Conservation (phyloP, 495 filamentous ascomycete species). For the Penicillium salamii region DNA sequence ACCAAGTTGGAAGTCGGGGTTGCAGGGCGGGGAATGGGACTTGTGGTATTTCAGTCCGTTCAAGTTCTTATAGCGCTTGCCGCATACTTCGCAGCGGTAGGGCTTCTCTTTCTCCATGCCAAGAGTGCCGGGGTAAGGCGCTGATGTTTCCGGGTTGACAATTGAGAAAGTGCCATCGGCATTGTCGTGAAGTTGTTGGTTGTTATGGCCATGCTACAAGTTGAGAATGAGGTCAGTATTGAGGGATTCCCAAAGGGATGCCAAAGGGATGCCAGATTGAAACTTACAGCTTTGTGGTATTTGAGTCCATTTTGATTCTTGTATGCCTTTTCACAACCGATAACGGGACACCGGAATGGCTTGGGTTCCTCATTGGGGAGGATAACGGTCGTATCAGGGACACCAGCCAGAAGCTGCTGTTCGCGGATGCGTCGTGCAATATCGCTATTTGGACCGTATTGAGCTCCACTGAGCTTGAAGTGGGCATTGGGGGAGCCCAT, state of each 20-base stretch:
- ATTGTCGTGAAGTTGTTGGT: constrained; percentile 93
- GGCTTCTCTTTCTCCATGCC: constrained; percentile 99
- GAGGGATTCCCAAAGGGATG: too few species aligned
- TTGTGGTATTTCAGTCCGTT: constrained; percentile 96
- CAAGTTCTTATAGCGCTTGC: constrained; percentile 98
- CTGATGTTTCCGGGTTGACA: constrained; percentile 91
- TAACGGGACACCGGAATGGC: constrained; percentile 95
- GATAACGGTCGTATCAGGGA: constrained; percentile 50
- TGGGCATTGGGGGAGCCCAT: constrained; percentile 65
- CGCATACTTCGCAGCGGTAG: constrained; percentile 92
- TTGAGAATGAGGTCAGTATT: background rate
- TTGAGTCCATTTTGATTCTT: constrained; percentile 99
- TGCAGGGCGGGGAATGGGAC: constrained; percentile 75
- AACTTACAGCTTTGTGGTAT: constrained; percentile 69
- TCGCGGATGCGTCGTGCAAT: constrained; percentile 66
- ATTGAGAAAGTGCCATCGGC: constrained; percentile 96
- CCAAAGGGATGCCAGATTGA: too few species aligned
- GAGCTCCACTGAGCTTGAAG: constrained; percentile 67
- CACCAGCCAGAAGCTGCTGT: constrained; percentile 70
- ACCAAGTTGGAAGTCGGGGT: constrained; percentile 47
- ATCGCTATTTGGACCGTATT: constrained; percentile 72
- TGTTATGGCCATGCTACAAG: constrained; percentile 84
- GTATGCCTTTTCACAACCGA: constrained; percentile 98
- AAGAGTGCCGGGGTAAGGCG: constrained; percentile 90
- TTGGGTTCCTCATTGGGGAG: constrained; percentile 75